Percentiles rank a stretch among this genome's conserved stretches.
Conservation (phyloP, 148 eudicot species). For the Oxyria digyna region DNA sequence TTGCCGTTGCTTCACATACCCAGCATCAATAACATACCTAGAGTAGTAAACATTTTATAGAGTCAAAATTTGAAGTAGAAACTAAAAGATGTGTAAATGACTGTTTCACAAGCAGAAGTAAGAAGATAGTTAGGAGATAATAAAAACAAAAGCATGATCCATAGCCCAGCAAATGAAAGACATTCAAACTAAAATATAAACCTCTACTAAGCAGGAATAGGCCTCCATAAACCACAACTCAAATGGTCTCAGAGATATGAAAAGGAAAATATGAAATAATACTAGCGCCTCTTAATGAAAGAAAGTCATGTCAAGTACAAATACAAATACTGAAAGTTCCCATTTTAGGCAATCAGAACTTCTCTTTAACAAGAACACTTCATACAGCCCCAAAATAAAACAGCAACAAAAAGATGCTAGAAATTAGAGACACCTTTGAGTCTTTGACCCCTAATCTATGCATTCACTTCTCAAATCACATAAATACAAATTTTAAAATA, state of each 20-base stretch:
- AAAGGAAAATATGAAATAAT: not conserved
- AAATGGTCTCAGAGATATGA: not conserved
- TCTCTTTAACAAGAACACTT: not conserved
- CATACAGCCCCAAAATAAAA: not conserved
- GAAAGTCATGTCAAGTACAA: not conserved
- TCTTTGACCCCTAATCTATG: not conserved
- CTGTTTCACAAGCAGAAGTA: not conserved
- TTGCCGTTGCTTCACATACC: conserved; percentile 91
- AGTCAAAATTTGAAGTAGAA: conserved; percentile 4
- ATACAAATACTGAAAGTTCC: not conserved
- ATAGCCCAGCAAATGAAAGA: not conserved
- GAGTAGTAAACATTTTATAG: conserved; percentile 1
- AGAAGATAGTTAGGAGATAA: not conserved
- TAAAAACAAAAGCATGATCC: not conserved
- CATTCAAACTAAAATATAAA: not conserved
- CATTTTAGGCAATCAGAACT: not conserved
- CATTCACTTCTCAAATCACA: not conserved
- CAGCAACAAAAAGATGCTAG: not conserved
- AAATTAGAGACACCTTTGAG: not conserved
- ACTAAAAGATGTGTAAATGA: not conserved
- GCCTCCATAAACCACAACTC: too few relatives aligned
- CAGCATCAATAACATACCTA: conserved; percentile 92
- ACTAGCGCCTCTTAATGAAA: not conserved
- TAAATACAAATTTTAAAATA: not conserved
- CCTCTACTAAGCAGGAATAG: not conserved